Evolutionary conservation across 306 rosid genomes (phyloP), one percentile per base, ranked within the genome.

Genomic region (Alnus rubra): DNA sequence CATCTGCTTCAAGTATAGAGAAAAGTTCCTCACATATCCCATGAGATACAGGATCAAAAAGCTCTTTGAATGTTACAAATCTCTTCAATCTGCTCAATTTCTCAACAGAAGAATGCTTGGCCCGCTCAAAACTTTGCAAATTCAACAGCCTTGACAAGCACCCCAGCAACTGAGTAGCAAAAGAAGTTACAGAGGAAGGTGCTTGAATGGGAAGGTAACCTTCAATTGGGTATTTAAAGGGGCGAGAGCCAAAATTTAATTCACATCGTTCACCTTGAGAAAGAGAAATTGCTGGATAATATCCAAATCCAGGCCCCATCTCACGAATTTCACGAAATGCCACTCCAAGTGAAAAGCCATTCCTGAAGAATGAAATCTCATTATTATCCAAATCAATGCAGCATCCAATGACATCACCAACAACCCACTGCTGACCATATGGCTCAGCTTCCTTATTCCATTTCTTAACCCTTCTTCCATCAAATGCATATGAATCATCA

Each of bases 331-430:
- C 98, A 74, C 51, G 78, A 83, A 93, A 95, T 71, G 99, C 99
- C 85, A 90, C 88, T 80, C 98, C 97, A 75, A 95, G 98, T 45
- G 97, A 82, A 80, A 84, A 83, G 47, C 99, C 99, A 81, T 95
- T 95, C 84, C 98, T 87, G 72, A 77, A 91, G 89, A 95, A 95
- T 31, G 88, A 79, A 75, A 95, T 93, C 87, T 95, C 97, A 83
- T 89, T 85, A 74, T 50, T 75, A 67, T 91, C 97, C 84, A 95
- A 89, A 89, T 95, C 97, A 83, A 95, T 91, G 88, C 99, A 95
- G 78, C 99, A 95, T 62, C 99, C 99, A 71, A 95, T 95, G 75
- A 89, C 92, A 88, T 95, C 99, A 65, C 99, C 99, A 76, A 86
- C 91, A 86, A 89, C 98, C 98, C 99, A 95, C 47, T 93, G 86